Base-by-base conservation (phyloP, 768 basidiomycete genomes). In the Kwoniella dendrophila region DNA sequence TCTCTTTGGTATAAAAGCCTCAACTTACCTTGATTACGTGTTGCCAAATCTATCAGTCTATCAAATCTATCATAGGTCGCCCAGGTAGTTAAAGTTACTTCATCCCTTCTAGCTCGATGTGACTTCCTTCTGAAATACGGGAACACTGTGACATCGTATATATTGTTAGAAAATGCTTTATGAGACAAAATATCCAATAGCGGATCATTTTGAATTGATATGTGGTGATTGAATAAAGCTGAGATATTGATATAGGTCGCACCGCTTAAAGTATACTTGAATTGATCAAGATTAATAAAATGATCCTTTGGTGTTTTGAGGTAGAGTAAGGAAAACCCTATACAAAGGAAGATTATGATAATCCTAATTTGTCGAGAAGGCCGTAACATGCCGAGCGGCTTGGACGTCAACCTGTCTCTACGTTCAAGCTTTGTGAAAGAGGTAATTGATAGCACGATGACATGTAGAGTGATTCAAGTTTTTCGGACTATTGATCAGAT, bases 221-320 rank as follows among this genome's bases (percentile, higher is more conserved):
- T 26, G 12, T 49, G n/a, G n/a, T 27, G 47, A n/a, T 49, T 24
- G 47, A 49, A 49, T 11, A 49, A 27, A 49, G 47, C 29, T 14
- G 47, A 27, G 47, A 24, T 49, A 18, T 49, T 30, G 22, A 49
- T 38, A 4, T n/a, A n/a, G n/a, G n/a, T n/a, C n/a, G n/a, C n/a
- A n/a, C n/a, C n/a, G n/a, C n/a, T n/a, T n/a, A n/a, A n/a, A n/a
- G n/a, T n/a, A n/a, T n/a, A n/a, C n/a, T n/a, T n/a, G n/a, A n/a
- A n/a, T n/a, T n/a, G n/a, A n/a, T n/a, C n/a, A n/a, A n/a, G n/a
- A n/a, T n/a, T n/a, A n/a, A n/a, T n/a, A n/a, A n/a, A n/a, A n/a
- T n/a, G n/a, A n/a, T n/a, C n/a, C n/a, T n/a, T n/a, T n/a, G n/a
- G n/a, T n/a, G n/a, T n/a, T n/a, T n/a, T n/a, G n/a, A n/a, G n/a